A percentile compares a stretch with the other conserved stretches of the same genome.
Evolutionary conservation across 352 stramenopile species (phyloP).

Genomic region (Pythium coloratum): DNA sequence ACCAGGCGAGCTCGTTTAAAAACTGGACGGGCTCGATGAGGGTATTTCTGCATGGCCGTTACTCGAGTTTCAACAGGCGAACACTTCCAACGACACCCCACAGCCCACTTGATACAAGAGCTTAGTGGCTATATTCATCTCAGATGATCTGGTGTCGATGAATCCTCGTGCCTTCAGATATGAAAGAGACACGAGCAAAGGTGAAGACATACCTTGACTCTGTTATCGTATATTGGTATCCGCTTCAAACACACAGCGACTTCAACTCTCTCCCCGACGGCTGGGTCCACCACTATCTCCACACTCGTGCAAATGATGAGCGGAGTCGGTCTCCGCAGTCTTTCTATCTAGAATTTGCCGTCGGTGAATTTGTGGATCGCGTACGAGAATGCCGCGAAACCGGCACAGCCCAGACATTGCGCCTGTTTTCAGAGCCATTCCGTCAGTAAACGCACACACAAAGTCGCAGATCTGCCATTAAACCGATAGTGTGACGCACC

Average conservation of each 20-base stretch:
- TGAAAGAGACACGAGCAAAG: neutral
- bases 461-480: neutral
- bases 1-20: neutral
- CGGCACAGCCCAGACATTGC: constrained; percentile 92
- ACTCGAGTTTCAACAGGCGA: neutral
- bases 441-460: neutral
- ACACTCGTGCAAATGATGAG: neutral
- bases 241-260: neutral
- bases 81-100: neutral
- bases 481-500: constrained; percentile 4
- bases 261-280: neutral
- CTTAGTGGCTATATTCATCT: too few relatives aligned
- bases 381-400: constrained; percentile 91
- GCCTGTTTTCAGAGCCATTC: constrained; percentile 32
- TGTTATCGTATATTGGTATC: neutral
- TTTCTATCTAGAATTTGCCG: constrained; percentile 54
- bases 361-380: constrained; percentile 89
- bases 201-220: neutral
- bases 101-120: too few relatives aligned
- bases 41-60: neutral
- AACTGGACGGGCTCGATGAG: neutral
- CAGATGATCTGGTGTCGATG: neutral
- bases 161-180: neutral
- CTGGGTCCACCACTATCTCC: neutral
- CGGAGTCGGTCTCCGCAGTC: neutral